Percentiles rank a stretch among this genome's conserved stretches.
Evolutionary conservation across 371 early-diverging fungal species (phyloP).

Genomic region (Mortierella sp.): DNA sequence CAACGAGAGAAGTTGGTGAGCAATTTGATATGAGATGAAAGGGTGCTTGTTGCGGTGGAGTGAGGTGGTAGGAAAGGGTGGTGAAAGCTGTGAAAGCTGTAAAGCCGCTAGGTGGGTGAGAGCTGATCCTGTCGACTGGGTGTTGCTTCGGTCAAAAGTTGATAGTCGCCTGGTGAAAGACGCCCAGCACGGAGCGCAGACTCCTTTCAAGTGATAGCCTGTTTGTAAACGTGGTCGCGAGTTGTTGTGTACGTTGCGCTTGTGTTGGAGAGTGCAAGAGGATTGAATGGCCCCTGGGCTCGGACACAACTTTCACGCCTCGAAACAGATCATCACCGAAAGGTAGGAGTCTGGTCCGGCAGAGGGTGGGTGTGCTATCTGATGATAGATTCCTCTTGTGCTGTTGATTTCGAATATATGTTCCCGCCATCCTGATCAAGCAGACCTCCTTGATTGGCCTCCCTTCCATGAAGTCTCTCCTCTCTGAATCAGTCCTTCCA

Average conservation of each 20-base stretch:
- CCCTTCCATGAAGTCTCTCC: not conserved
- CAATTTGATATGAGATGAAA: not conserved
- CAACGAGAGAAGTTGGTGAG: not conserved
- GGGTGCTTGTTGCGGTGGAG: not conserved
- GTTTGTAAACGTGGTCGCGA: not conserved
- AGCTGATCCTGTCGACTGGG: not conserved
- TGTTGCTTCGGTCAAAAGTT: not conserved
- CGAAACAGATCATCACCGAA: not conserved
- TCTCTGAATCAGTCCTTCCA: not conserved
- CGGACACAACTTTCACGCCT: not conserved
- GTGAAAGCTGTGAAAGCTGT: not conserved
- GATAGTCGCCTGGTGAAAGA: not conserved
- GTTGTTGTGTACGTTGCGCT: not conserved
- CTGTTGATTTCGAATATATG: not conserved
- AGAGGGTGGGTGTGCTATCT: not conserved
- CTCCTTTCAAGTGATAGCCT: not conserved
- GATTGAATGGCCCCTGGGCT: slow-evolving; percentile 1
- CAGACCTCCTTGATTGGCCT: not conserved
- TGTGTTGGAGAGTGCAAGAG: not conserved
- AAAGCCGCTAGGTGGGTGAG: not conserved
- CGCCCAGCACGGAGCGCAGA: not conserved
- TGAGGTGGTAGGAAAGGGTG: not conserved
- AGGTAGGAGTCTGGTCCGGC: not conserved
- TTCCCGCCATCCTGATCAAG: not conserved
- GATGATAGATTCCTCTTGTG: slow-evolving; percentile 7